A percentile compares a stretch with the other conserved stretches of the same genome.
Conservation (phyloP, 2,329 filamentous ascomycete species). For the Diaporthe citriasiana region DNA sequence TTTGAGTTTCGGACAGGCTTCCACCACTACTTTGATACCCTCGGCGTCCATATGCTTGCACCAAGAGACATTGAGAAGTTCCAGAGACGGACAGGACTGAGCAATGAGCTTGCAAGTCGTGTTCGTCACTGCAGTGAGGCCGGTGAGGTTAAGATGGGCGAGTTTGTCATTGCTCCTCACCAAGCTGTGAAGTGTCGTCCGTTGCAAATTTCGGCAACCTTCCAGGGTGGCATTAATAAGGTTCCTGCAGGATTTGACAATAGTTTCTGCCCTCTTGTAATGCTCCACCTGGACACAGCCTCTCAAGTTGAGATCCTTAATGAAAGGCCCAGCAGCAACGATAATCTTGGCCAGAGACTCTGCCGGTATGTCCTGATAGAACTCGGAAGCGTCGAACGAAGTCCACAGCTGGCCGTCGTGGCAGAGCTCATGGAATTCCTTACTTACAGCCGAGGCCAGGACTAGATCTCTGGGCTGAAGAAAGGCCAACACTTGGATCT, state of each 20-base stretch:
- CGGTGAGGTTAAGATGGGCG: conserved; percentile 88
- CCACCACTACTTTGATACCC: conserved; percentile 80
- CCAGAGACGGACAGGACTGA: conserved; percentile 83
- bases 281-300: conserved; percentile 92
- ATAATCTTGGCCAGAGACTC: conserved; percentile 89
- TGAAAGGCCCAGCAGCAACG: conserved; percentile 86
- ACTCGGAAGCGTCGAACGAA: conserved; percentile 85
- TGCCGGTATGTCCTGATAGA: conserved; percentile 88
- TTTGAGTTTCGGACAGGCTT: conserved; percentile 78
- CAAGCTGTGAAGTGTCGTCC: conserved; percentile 82
- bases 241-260: conserved; percentile 89
- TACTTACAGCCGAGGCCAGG: conserved; percentile 81
- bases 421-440: conserved; percentile 83
- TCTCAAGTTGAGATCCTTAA: conserved; percentile 89
- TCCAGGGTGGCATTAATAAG: conserved; percentile 90
- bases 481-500: conserved; percentile 81
- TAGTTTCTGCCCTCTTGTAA: conserved; percentile 80
- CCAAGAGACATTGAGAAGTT: conserved; percentile 92
- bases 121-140: conserved; percentile 84
- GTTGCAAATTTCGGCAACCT: conserved; percentile 87
- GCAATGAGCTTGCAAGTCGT: conserved; percentile 89
- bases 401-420: conserved; percentile 97
- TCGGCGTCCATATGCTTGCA: conserved; percentile 87
- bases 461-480: conserved; percentile 86
- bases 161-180: conserved; percentile 81